These are phyloP conservation scores for Chytridium lagenaria DNA, from an alignment of 371 early-diverging fungal genomes.

Conservation along the genomic window DNA sequence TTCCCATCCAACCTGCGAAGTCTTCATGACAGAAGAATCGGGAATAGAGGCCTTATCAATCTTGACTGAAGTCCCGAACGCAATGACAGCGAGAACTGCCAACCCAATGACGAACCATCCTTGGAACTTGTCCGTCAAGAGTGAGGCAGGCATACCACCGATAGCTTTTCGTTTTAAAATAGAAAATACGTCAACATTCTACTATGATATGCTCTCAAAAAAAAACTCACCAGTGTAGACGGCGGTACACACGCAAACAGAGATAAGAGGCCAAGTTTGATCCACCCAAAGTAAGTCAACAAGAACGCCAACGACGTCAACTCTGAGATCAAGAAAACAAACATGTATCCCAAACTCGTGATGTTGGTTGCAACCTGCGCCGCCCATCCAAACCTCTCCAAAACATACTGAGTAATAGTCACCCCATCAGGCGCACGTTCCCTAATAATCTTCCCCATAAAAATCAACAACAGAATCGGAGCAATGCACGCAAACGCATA, in stretches of 20 bases:
- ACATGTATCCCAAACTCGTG: slow-evolving; percentile 54
- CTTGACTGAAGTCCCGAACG: slow-evolving; percentile 45
- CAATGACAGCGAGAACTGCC: slow-evolving; percentile 48
- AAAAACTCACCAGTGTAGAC: slow-evolving; percentile 30
- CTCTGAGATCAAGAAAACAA: slow-evolving; percentile 56
- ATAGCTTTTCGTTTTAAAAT: slow-evolving; percentile 33
- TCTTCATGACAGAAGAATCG: slow-evolving; percentile 50
- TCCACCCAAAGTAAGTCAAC: slow-evolving; percentile 53
- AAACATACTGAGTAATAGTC: slow-evolving; percentile 57
- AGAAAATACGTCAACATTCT: background rate
- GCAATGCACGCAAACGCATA: slow-evolving; percentile 54
- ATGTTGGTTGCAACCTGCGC: slow-evolving; percentile 51
- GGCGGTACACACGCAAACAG: slow-evolving; percentile 11
- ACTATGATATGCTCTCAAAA: slow-evolving; percentile 26
- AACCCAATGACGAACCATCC: slow-evolving; percentile 36
- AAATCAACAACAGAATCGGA: slow-evolving; percentile 50
- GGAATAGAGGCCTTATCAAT: slow-evolving; percentile 46
- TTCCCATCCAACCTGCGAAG: slow-evolving; percentile 57
- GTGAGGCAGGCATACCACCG: slow-evolving; percentile 60
- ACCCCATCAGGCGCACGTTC: slow-evolving; percentile 53
- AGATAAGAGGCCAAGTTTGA: slow-evolving; percentile 14
- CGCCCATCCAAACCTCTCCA: slow-evolving; percentile 53
- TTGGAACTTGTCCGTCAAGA: slow-evolving; percentile 59
- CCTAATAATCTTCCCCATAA: slow-evolving; percentile 55
- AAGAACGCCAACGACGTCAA: slow-evolving; percentile 52